Conservation (phyloP, 2,329 filamentous ascomycete genomes). For the Akanthomyces lecanii region DNA sequence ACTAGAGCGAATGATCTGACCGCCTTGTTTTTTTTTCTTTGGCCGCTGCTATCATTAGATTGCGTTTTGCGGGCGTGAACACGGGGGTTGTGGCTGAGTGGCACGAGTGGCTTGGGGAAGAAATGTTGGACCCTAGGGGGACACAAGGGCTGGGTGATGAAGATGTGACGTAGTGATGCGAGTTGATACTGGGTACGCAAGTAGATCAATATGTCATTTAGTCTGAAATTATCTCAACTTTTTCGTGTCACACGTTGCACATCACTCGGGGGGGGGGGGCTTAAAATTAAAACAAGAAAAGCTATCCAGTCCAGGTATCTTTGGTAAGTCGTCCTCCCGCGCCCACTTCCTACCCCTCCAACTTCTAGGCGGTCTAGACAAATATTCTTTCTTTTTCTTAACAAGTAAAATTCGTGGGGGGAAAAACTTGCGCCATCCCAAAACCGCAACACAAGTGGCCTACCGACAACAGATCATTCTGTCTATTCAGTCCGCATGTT, state of each 20-base stretch:
- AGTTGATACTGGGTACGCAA: neutral
- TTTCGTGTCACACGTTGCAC: neutral
- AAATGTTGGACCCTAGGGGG: neutral
- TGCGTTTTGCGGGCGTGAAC: too few relatives aligned
- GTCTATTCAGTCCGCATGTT: constrained; percentile 34
- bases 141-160: neutral
- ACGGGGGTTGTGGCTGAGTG: neutral
- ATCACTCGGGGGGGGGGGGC: too few relatives aligned
- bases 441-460: neutral
- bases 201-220: constrained; percentile 8
- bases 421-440: neutral
- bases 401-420: neutral
- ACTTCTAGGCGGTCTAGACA: neutral
- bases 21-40: neutral
- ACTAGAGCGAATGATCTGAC: neutral
- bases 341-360: neutral
- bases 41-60: too few relatives aligned
- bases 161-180: constrained; percentile 3
- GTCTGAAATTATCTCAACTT: neutral
- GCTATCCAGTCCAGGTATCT: neutral
- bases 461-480: neutral
- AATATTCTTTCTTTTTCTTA: neutral
- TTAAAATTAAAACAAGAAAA: constrained; percentile 1
- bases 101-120: neutral
- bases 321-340: neutral